Base-by-base conservation (phyloP, 2,329 filamentous ascomycete species). In the Chaetomium sp. region DNA sequence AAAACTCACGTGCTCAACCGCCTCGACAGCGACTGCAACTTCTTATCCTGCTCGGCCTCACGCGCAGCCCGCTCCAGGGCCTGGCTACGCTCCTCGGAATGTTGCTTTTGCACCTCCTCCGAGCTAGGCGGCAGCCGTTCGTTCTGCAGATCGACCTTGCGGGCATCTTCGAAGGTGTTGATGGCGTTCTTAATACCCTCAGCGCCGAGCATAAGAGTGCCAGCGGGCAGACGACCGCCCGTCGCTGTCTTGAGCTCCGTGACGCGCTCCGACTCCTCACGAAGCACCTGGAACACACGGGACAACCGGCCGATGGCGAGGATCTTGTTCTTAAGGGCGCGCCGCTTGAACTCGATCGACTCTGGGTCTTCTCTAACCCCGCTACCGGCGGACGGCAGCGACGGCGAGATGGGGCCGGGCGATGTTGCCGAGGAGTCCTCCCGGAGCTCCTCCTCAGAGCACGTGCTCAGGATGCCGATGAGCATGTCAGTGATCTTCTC, bases 401-500 rank as follows among this genome's bases (percentile, higher is more conserved):
- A 84, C 38, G 92, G 90, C 9, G 92, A 95, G 8, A 81, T 72
- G 1, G 89, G 87, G 5, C 84, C 88, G 1, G 82, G 79, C 5
- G 85, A 86, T 12, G 81, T 78, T 5, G 85, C 77, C 10, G 86
- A 84, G 4, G 88, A 87, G 54, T 96, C 91, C 60, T 92, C 88
- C 69, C 95, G 89, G 53, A 99, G 84, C 71, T 99, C 91, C 67
- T 99, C 94, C 74, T 99, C 95, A n/a, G 94, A 96, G 77, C 91
- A 97, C 14, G 90, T 97, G 77, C 95, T 96, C 65, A 99, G 79
- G 68, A 99, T 99, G 43, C 91, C 92, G 69, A 99, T 96, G 62
- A 99, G 84, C 94, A 99, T 99, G 68, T 99, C 94, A 14, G 94
- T 97, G 68, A 99, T 91, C 81, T 99, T 99, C 74, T 99, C 94